Base-by-base conservation (phyloP, 208 protist species). In the Zelonia costaricensis region DNA sequence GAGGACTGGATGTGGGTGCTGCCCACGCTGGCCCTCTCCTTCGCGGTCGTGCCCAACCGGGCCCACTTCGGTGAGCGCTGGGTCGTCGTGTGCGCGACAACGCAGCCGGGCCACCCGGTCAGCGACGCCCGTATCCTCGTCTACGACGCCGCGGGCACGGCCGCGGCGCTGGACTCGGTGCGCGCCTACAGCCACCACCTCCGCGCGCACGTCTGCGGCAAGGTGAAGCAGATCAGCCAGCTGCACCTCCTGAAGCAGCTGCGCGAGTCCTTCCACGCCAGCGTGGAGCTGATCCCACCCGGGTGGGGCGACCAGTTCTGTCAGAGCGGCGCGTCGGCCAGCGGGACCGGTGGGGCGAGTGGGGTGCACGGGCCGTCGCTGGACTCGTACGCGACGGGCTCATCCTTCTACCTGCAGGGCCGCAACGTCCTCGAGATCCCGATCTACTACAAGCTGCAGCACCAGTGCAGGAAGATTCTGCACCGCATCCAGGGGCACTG, bases 361-460 rank as follows among this genome's bases (percentile, higher is more conserved):
- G n/a, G n/a, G n/a, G n/a, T n/a, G n/a, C n/a, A n/a, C n/a, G n/a
- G n/a, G n/a, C n/a, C n/a, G 43, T 16, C 43, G 23, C 23, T 25
- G 23, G 59, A 56, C 8, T 27, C 33, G 12, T 52, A 15, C n/a
- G 7, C 61, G 16, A 15, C 45, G 28, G 55, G 7, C 27, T 62
- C 70, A 43, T 75, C 68, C 3, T 92, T 92, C 58, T 82, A 88
- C 48, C 65, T 90, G 33, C 74, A 59, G 1, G 90, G 90, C 12
- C 61, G 46, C 31, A 87, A 80, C 28, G 77, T 90, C 31, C 66
- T 92, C 13, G 76, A 85, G 52, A 86, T 96, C 45, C 90, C 90
- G 0, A 78, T 96, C 27, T 93, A 96, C 75, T 92, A 92, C 76
- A 96, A 93, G 62, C 63, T 96, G 46, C 90, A 96, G 72, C 84